Evolutionary conservation across 2,329 filamentous ascomycete species (phyloP).

Genomic region (Colletotrichum sp.): DNA sequence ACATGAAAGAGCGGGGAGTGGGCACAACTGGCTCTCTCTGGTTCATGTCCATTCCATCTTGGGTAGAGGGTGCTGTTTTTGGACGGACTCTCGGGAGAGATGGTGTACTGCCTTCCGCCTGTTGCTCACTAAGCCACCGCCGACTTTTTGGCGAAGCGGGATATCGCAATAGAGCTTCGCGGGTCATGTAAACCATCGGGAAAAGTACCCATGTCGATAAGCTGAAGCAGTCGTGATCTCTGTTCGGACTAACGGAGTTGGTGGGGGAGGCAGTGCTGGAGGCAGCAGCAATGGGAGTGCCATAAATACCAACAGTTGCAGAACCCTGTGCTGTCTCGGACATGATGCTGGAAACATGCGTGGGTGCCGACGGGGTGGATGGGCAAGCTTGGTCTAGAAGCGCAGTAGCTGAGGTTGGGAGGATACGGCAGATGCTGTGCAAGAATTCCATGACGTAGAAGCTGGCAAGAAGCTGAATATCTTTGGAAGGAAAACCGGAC

Average conservation of each 20-base stretch:
- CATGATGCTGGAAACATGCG: neutral
- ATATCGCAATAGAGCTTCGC: neutral
- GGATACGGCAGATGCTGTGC: neutral
- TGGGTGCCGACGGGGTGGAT: neutral
- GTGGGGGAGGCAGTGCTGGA: neutral
- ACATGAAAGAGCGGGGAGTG: neutral
- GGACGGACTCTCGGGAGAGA: neutral
- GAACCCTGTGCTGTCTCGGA: neutral
- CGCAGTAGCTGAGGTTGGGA: neutral
- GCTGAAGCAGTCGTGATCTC: neutral
- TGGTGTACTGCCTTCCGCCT: neutral
- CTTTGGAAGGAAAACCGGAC: neutral
- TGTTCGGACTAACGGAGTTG: neutral
- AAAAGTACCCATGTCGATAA: neutral
- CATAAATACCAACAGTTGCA: neutral
- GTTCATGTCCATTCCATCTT: neutral
- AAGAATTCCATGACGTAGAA: neutral
- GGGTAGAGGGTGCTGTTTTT: neutral
- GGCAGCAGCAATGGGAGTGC: neutral
- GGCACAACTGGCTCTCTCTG: neutral
- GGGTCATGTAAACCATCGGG: neutral
- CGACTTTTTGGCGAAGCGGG: neutral
- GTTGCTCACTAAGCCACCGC: neutral
- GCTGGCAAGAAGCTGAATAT: neutral
- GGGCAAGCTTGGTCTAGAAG: neutral